A percentile compares a stretch with the other conserved stretches of the same genome.
These are phyloP conservation scores for Scytalidium sp. DNA, from an alignment of 2,329 filamentous ascomycete genomes.

Conservation along the genomic window DNA sequence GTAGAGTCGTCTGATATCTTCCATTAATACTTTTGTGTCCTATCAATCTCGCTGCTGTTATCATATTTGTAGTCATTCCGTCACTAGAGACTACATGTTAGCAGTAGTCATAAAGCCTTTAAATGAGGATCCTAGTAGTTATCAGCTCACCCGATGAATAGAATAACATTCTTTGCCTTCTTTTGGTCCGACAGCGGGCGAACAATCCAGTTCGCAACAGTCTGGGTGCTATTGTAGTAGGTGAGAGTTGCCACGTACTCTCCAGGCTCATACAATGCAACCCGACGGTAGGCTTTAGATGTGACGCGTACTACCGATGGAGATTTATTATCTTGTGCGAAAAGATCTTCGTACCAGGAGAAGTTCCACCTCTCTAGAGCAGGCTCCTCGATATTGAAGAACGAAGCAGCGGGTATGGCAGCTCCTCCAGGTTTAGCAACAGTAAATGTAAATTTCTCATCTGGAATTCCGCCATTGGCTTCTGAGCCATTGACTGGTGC, in stretches of 20 bases:
- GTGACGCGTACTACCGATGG: conserved; percentile 77
- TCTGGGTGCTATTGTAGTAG: conserved; percentile 72
- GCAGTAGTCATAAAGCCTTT: conserved; percentile 1
- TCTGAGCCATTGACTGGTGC: conserved; percentile 80
- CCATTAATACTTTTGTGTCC: conserved; percentile 82
- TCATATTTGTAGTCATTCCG: conserved; percentile 74
- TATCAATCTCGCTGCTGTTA: conserved; percentile 75
- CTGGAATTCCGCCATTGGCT: conserved; percentile 63
- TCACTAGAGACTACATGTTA: conserved; percentile 32
- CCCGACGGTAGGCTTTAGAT: conserved; percentile 72
- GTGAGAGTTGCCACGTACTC: conserved; percentile 72
- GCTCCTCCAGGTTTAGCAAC: conserved; percentile 62
- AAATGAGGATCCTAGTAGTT: conserved; percentile 41
- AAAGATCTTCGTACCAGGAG: conserved; percentile 81
- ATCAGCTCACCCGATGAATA: conserved; percentile 65
- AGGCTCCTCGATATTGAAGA: conserved; percentile 69
- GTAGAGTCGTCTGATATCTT: conserved; percentile 73
- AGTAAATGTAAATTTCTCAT: conserved; percentile 73
- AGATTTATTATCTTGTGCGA: conserved; percentile 67
- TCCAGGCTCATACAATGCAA: conserved; percentile 75
- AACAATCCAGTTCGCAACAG: conserved; percentile 74
- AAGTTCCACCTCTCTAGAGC: conserved; percentile 79
- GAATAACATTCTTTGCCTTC: conserved; percentile 79
- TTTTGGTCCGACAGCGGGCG: conserved; percentile 66
- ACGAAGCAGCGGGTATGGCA: conserved; percentile 56